Evolutionary conservation across 176 grass and related monocot species (phyloP).

Genomic region (Pontederia crassipes): DNA sequence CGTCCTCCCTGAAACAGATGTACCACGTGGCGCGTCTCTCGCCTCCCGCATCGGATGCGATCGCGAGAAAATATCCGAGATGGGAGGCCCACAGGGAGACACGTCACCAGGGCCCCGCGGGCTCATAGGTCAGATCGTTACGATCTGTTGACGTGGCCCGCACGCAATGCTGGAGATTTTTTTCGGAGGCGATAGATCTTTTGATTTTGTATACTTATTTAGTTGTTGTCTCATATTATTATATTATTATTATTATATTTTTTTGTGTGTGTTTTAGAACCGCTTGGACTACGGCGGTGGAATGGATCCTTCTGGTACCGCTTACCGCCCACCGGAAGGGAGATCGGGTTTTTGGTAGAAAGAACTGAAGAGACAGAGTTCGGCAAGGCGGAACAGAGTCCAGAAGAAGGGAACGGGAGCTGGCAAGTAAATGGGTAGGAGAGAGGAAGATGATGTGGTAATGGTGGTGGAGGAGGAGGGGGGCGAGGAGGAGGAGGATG

Average conservation of each 20-base stretch:
- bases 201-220: no score
- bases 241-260: no score
- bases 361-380: background rate
- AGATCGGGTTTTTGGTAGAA: background rate
- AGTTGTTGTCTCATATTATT: no score
- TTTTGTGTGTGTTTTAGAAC: no score
- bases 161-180: background rate
- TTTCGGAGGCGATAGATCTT: background rate
- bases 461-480: conserved; percentile 11
- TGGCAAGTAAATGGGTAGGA: background rate
- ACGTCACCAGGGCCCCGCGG: background rate
- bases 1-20: no score
- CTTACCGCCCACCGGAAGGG: background rate
- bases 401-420: background rate
- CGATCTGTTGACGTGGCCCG: background rate
- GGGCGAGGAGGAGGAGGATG: conserved; percentile 28
- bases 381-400: background rate
- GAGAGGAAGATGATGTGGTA: conserved; percentile 13
- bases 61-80: background rate
- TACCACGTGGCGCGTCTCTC: no score
- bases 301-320: background rate
- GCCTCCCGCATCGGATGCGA: no score
- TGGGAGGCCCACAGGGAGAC: background rate
- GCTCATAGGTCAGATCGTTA: background rate
- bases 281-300: background rate